These are phyloP conservation scores for Amaranthus palmeri DNA, from an alignment of 148 eudicot genomes.

Conservation along the genomic window DNA sequence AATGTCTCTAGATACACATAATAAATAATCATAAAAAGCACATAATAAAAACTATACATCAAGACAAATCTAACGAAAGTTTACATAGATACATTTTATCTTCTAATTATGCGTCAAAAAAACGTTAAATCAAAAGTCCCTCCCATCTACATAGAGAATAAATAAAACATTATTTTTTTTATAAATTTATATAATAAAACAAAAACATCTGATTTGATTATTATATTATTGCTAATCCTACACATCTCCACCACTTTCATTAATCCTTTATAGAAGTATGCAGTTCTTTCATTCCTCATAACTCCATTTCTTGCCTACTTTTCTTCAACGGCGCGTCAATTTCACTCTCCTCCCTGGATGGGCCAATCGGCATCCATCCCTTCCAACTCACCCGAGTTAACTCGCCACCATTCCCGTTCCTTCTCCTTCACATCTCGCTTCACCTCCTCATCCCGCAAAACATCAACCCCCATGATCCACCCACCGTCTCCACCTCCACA, in stretches of 20 bases:
- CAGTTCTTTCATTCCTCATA: neutral
- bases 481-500: neutral
- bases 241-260: constrained; percentile 12
- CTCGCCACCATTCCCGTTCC: constrained; percentile 22
- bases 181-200: neutral
- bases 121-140: too few relatives aligned
- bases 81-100: too few relatives aligned
- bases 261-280: neutral
- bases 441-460: neutral
- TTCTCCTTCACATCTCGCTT: constrained; percentile 22
- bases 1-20: too few relatives aligned
- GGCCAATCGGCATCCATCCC: constrained; percentile 31
- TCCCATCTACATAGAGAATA: too few relatives aligned
- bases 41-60: too few relatives aligned
- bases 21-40: too few relatives aligned
- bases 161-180: too few relatives aligned
- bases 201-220: neutral
- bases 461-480: constrained; percentile 4
- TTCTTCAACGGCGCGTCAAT: constrained; percentile 21
- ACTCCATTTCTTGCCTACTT: neutral
- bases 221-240: neutral
- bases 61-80: too few relatives aligned
- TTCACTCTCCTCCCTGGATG: constrained; percentile 15
- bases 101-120: too few relatives aligned
- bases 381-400: constrained; percentile 14